Base-by-base conservation (phyloP, 208 protist genomes). In the Herpetomonas tarakana region DNA sequence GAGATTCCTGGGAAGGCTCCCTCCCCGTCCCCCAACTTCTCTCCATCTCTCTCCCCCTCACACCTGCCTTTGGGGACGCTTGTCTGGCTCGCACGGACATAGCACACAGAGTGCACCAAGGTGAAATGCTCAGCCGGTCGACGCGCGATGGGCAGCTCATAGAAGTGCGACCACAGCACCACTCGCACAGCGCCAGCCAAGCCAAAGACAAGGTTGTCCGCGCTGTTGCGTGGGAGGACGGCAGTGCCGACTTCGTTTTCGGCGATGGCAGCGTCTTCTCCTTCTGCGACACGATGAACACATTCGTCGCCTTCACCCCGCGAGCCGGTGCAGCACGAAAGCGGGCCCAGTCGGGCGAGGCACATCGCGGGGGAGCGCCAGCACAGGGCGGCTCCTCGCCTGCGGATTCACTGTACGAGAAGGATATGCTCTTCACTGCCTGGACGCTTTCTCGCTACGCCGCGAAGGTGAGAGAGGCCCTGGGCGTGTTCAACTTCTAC, bases 211-310 rank as follows among this genome's bases (percentile, higher is more conserved):
- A 68, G n/a, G 82, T 94, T 9, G 68, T 85, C 24, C 65, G 71
- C 28, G 84, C 84, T 0, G 76, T 68, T 24, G 77, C 74, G 16
- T 94, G 85, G 84, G 70, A 71, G 24, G 83, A 92, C 50, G 77
- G 75, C 18, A 78, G 74, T 2, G 74, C 71, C 2, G 88, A 94
- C 58, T 92, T 92, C 52, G 58, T 94, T n/a, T 92, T 76, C 60
- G 76, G 67, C n/a, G 88, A 94, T 56, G 83, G 85, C 49, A 88
- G 84, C 12, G 76, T 94, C 1, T 68, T 94, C 18, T 83, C 83
- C 14, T 94, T 94, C 51, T 66, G 71, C 22, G 83, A 94, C 61
- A 21, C 76, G 50, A 94, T 94, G 88, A 78, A 85, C 72, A 92
- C 85, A 11, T 92, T 91, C 58, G 85, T 91, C 18, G 81, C 80